Evolutionary conservation across 805 yeast genomes (phyloP), one percentile per base, ranked within the genome.

Genomic region (Metschnikowia kunwiensis): DNA sequence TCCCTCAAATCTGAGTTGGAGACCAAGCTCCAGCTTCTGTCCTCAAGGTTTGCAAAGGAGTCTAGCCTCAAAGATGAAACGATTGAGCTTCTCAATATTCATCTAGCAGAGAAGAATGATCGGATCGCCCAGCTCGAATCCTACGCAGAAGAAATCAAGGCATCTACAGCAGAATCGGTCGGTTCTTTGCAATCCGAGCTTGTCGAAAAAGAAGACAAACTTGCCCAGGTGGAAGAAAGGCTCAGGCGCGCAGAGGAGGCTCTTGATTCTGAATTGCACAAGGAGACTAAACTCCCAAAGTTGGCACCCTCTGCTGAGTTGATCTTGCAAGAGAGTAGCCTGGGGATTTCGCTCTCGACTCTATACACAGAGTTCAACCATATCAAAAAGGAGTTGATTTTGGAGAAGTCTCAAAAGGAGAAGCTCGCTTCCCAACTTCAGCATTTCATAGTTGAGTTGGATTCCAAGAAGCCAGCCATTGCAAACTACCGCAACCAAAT

Each of bases 401-500:
- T 77, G 35, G 95, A 87, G 58, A 76, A 79, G 49, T 71, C 80
- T 12, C 82, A 83, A 34, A 86, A 85, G 48, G 79, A 77, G 39
- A 72, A 75, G 36, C 68, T 91, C 41, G 84, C 88, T 37, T 58
- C 66, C 23, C 91, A 86, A 57, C 67, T 89, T 40, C 82, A 83
- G 48, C 66, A 70, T 1, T 79, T 91, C 46, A 77, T 88, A 21
- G 68, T 70, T 13, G 96, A 88, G 57, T 65, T 89, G 43, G 94
- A 87, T 50, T 70, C 75, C 20, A 80, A 84, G 51, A 79, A 86
- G 37, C 97, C 97, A 0, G 65, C 81, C 2, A 72, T 91, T 30
- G 75, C 70, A 66, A 61, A 81, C 79, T 34, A 83, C 80, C 49
- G 79, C 70, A 60, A 59, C 69, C 87, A 48, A 55, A 67, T 45